phyloP scores from a whole-genome alignment of 2,329 filamentous ascomycete genomes.

The Fusarium duplospermum region DNA sequence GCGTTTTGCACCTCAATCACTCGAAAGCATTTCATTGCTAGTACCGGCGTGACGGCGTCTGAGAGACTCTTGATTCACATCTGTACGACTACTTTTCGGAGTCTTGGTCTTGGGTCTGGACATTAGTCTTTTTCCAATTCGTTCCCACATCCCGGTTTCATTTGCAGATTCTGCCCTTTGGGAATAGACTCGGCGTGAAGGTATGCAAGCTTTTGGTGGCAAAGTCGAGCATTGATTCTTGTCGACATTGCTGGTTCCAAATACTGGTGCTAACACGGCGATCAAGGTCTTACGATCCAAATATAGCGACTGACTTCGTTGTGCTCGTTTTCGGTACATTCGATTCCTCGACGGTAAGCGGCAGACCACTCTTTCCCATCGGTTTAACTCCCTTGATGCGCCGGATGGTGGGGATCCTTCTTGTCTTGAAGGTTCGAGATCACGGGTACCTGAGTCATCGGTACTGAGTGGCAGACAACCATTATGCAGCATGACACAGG shows the following conservation, averaged over 20 bases:
- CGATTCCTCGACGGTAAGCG: slow-evolving; percentile 39
- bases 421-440: not conserved
- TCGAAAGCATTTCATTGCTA: slow-evolving; percentile 49
- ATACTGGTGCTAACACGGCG: slow-evolving; percentile 14
- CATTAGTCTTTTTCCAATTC: slow-evolving; percentile 50
- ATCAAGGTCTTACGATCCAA: slow-evolving; percentile 40
- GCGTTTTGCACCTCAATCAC: slow-evolving; percentile 42
- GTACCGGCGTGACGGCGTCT: slow-evolving; percentile 56
- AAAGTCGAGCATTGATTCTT: not conserved
- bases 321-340: slow-evolving; percentile 37
- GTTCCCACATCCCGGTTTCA: slow-evolving; percentile 46
- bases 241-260: not conserved
- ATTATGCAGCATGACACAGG: not conserved
- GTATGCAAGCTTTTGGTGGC: slow-evolving; percentile 11
- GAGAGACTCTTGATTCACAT: slow-evolving; percentile 50
- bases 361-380: not conserved
- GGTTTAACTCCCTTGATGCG: not conserved
- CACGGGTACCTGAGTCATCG: not conserved
- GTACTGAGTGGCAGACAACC: not conserved
- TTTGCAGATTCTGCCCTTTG: slow-evolving; percentile 45
- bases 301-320: slow-evolving; percentile 44
- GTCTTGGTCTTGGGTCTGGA: slow-evolving; percentile 53
- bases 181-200: slow-evolving; percentile 45
- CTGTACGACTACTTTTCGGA: slow-evolving; percentile 53
- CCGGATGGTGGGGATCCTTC: not conserved